Evolutionary conservation across 176 grass and related monocot genomes (phyloP).

Genomic region (Avena insularis): DNA sequence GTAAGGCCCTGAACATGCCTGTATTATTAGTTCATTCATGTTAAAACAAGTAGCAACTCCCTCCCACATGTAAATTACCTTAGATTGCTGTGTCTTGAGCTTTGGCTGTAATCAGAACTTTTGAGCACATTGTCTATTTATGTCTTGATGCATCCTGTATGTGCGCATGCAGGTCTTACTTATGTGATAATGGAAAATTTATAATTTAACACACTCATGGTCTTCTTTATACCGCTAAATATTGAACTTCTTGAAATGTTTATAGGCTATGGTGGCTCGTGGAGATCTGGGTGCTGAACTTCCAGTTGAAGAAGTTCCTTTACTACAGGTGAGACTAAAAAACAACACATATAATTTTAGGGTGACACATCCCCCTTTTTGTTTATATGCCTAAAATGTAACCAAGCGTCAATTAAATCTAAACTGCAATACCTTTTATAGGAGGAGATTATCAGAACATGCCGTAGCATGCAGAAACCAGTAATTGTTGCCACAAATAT

Average conservation of each 20-base stretch:
- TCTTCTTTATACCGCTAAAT: constrained; percentile 30
- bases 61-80: constrained; percentile 14
- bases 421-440: constrained; percentile 33
- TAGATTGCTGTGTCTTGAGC: constrained; percentile 31
- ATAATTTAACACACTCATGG: background rate
- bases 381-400: constrained; percentile 4
- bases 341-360: background rate
- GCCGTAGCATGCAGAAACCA: constrained; percentile 87
- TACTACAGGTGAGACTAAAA: constrained; percentile 73
- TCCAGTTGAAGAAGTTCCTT: constrained; percentile 95
- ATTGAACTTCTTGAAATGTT: constrained; percentile 54
- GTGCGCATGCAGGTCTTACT: background rate
- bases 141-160: constrained; percentile 15
- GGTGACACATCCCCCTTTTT: background rate
- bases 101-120: background rate
- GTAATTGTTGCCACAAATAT: constrained; percentile 99
- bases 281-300: constrained; percentile 99
- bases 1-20: constrained; percentile 41
- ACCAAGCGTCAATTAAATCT: background rate
- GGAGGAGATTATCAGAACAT: constrained; percentile 90
- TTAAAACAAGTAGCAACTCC: constrained; percentile 11
- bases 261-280: constrained; percentile 96
- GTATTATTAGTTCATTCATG: constrained; percentile 22
- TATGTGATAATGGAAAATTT: background rate
- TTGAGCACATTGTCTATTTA: background rate